Base-by-base conservation (phyloP, 495 filamentous ascomycete genomes). In the Clohesyomyces aquaticus region DNA sequence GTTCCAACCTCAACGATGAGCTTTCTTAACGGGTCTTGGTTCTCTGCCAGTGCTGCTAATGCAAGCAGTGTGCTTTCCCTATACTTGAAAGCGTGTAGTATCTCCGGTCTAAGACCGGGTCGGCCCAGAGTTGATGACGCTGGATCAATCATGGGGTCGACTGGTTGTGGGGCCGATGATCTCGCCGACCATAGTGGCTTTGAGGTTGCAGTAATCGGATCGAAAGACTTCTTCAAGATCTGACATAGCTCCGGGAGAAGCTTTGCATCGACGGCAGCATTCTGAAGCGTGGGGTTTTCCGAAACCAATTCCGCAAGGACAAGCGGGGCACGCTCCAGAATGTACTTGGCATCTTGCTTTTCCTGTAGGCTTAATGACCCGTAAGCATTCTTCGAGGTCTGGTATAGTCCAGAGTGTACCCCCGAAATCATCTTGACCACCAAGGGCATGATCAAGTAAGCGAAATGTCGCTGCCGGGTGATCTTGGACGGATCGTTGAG, bases 11-110 rank as follows among this genome's bases (percentile, higher is more conserved):
- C 90, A 51, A 93, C 88, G 45, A 98, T 81, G 2, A 81, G 79
- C 73, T 96, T 96, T 25, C 92, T 83, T 67, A 91, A 92, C 35
- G 90, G 85, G 59, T 98, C 92, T 53, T 91, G 91, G 70, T 88
- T 87, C 4, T 88, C 82, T 16, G 88, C 86, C 59, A 98, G 72
- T 4, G 89, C 86, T 45, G 90, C 89, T 50, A 98, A 75, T 11
- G 90, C 90, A 60, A 85, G 86, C 23, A 98, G 76, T n/a, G 88
- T 84, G 50, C 84, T 85, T 72, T 91, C 89, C 49, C 93, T 83
- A 60, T 90, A 84, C 69, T 82, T 87, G 78, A 91, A 86, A 22
- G 86, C 82, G 74, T 97, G 93, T 6, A 83, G 80, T 55, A 87
- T 77, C 11, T 84, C 77, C 0, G 84, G 81, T 4, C 87, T 81